A percentile compares a stretch with the other conserved stretches of the same genome.
phyloP scores from a whole-genome alignment of 345 rosid genomes.

The Moricandia arvensis region DNA sequence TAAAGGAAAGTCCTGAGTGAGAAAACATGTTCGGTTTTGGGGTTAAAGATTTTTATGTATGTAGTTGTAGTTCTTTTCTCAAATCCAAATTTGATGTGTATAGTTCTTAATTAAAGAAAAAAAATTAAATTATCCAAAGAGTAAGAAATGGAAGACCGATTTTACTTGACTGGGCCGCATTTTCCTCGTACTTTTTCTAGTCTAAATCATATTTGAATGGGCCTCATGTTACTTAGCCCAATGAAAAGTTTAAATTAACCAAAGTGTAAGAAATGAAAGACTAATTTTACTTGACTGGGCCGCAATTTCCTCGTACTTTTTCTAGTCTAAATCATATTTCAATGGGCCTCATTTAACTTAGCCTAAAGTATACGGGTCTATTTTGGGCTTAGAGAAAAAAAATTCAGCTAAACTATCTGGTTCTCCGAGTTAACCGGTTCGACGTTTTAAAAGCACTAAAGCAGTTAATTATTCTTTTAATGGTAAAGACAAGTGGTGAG shows the following conservation, averaged over 20 bases:
- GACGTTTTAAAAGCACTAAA: not conserved
- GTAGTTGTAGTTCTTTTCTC: conserved; percentile 28
- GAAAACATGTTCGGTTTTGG: conserved; percentile 12
- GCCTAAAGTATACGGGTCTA: not conserved
- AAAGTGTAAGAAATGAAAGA: conserved; percentile 2
- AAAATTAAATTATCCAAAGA: not conserved
- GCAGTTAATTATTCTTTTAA: not conserved
- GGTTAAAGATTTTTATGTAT: conserved; percentile 2
- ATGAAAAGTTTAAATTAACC: not conserved
- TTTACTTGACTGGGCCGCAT: not conserved
- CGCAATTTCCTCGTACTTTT: not conserved
- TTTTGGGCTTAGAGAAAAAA: not conserved
- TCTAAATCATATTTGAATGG: not conserved
- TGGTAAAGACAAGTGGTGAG: not conserved
- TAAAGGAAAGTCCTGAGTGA: not conserved
- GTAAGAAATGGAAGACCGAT: not conserved
- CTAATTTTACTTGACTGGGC: not conserved
- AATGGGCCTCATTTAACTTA: not conserved
- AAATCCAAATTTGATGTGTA: conserved; percentile 19
- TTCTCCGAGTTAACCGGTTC: not conserved
- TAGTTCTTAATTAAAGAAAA: conserved; percentile 5
- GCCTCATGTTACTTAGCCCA: not conserved
- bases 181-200: too few species aligned
- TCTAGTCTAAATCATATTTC: not conserved
- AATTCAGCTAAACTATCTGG: not conserved